Percentiles rank a stretch among this genome's conserved stretches.
Conservation (phyloP, 169 alveolate species). For the Plasmodium cynomolgi region DNA sequence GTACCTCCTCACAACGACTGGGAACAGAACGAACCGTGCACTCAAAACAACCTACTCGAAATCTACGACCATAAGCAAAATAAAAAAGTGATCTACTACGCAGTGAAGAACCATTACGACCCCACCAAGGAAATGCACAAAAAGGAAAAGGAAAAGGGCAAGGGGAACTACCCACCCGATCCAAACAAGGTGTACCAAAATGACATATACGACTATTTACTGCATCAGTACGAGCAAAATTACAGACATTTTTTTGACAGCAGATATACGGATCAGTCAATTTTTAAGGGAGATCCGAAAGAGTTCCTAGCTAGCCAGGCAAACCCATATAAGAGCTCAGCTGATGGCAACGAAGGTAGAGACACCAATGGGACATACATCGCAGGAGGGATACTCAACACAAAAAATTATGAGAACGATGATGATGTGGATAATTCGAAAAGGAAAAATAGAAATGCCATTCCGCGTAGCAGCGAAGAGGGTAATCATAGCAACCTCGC, state of each 20-base stretch:
- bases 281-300: background rate
- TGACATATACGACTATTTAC: conserved; percentile 58
- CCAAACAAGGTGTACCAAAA: background rate
- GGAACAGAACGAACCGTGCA: background rate
- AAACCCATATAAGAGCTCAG: background rate
- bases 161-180: background rate
- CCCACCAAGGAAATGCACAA: conserved; percentile 47
- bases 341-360: background rate
- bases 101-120: conserved; percentile 55
- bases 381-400: background rate
- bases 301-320: conserved; percentile 3
- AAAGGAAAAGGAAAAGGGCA: conserved; percentile 27
- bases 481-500: background rate
- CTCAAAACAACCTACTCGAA: conserved; percentile 37
- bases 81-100: conserved; percentile 38
- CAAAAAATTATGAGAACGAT: background rate
- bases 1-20: background rate
- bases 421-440: background rate
- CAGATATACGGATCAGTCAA: background rate
- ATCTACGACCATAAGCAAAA: conserved; percentile 43
- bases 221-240: conserved; percentile 46
- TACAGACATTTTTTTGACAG: conserved; percentile 10
- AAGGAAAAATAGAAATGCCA: background rate
- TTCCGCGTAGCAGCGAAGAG: background rate
- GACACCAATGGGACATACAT: background rate